Conservation (phyloP, 345 rosid species). For the Eucalyptus dawsonii region DNA sequence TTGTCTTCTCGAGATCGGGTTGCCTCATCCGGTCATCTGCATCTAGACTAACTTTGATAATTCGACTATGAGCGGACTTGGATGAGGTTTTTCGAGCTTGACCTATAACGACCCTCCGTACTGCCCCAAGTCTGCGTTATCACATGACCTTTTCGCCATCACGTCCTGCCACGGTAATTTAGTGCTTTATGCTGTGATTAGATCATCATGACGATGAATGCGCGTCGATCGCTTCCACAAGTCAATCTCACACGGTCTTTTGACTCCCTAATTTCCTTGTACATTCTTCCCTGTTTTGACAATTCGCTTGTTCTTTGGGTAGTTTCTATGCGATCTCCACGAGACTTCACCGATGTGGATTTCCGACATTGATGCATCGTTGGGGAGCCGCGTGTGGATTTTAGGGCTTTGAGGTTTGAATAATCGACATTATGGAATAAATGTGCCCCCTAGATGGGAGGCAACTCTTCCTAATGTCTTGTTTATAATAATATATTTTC, state of each 20-base stretch:
- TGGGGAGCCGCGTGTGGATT: neutral
- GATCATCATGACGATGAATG: neutral
- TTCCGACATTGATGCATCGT: neutral
- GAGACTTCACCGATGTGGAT: neutral
- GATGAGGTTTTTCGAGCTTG: neutral
- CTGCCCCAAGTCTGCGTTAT: accelerated
- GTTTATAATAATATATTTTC: accelerated
- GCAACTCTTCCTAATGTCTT: neutral
- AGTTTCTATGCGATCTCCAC: neutral
- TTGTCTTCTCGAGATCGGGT: neutral
- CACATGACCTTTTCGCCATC: neutral
- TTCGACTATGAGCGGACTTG: neutral
- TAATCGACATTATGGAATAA: neutral
- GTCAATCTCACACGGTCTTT: too few relatives aligned
- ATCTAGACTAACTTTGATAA: neutral
- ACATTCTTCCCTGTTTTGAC: neutral
- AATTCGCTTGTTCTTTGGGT: neutral
- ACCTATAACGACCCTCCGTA: neutral
- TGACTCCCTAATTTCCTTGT: neutral
- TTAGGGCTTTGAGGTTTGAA: neutral
- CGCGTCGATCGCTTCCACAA: neutral
- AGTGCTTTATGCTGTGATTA: neutral
- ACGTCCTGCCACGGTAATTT: neutral
- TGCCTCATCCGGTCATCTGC: neutral
- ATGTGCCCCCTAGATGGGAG: neutral